These are phyloP conservation scores for Deuterostichococcus epilithicus DNA, from an alignment of 139 green algal species.

Conservation along the genomic window DNA sequence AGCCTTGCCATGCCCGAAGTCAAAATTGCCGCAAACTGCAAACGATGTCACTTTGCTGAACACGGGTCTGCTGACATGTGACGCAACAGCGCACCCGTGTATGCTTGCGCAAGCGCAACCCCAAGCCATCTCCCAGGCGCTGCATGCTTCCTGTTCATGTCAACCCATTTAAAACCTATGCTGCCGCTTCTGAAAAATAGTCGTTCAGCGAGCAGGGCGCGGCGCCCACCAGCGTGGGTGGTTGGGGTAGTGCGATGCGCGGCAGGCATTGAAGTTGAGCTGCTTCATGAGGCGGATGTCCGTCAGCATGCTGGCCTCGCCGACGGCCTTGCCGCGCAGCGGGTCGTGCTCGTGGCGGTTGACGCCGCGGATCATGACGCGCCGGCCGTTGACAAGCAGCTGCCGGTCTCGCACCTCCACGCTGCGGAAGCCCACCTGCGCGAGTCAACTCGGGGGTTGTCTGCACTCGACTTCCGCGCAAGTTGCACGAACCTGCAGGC, in stretches of 20 bases:
- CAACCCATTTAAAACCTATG: not conserved
- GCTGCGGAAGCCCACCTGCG: slow-evolving; percentile 74
- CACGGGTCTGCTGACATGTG: too few relatives aligned
- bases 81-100: too few relatives aligned
- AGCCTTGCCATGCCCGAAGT: too few relatives aligned
- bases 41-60: too few relatives aligned
- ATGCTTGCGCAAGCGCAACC: too few relatives aligned
- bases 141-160: too few relatives aligned
- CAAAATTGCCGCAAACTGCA: too few relatives aligned
- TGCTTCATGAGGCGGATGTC: slow-evolving; percentile 93
- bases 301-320: slow-evolving; percentile 45
- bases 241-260: slow-evolving; percentile 96
- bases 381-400: slow-evolving; percentile 80
- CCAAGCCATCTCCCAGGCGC: too few relatives aligned
- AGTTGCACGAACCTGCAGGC: too few relatives aligned
- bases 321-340: slow-evolving; percentile 40
- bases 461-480: too few relatives aligned
- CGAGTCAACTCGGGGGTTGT: too few relatives aligned
- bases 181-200: too few relatives aligned
- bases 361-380: slow-evolving; percentile 80
- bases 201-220: not conserved
- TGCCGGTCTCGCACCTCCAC: slow-evolving; percentile 49
- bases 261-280: slow-evolving; percentile 93
- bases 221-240: slow-evolving; percentile 65
- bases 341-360: slow-evolving; percentile 95